phyloP scores from a whole-genome alignment of 352 stramenopile genomes.

The Phytopythium litorale region DNA sequence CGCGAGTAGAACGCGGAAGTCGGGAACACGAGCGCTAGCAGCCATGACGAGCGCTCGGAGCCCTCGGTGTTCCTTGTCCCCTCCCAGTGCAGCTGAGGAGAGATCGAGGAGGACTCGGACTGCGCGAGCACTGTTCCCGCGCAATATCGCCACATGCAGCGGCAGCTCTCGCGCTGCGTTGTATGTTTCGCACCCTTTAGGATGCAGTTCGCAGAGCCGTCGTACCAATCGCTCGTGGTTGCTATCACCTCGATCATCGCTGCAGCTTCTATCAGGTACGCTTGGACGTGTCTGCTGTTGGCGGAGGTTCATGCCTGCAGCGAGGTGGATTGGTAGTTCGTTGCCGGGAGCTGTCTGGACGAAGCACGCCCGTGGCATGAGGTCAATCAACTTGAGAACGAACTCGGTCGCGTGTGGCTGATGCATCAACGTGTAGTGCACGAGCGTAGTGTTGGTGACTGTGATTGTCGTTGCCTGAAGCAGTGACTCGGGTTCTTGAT shows the following conservation, averaged over 20 bases:
- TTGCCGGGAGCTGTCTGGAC: constrained; percentile 19
- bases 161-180: constrained; percentile 39
- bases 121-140: constrained; percentile 19
- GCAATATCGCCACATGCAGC: constrained; percentile 40
- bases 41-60: constrained; percentile 44
- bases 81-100: constrained; percentile 26
- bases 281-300: no score
- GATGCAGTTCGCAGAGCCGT: constrained; percentile 24
- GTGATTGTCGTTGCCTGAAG: constrained; percentile 24
- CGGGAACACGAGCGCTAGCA: constrained; percentile 19
- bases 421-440: constrained; percentile 60
- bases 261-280: no score
- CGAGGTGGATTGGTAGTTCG: constrained; percentile 50
- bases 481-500: constrained; percentile 3
- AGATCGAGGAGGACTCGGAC: constrained; percentile 25
- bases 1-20: constrained; percentile 27
- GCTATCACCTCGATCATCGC: constrained; percentile 1
- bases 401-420: constrained; percentile 21
- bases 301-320: constrained; percentile 12
- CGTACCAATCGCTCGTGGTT: background rate
- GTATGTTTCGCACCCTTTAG: constrained; percentile 33
- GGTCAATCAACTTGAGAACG: constrained; percentile 25
- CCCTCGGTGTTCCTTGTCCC: constrained; percentile 28
- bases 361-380: constrained; percentile 24
- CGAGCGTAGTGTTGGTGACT: constrained; percentile 36